Conservation (phyloP, 2,329 filamentous ascomycete genomes). For the Diaporthe citri region DNA sequence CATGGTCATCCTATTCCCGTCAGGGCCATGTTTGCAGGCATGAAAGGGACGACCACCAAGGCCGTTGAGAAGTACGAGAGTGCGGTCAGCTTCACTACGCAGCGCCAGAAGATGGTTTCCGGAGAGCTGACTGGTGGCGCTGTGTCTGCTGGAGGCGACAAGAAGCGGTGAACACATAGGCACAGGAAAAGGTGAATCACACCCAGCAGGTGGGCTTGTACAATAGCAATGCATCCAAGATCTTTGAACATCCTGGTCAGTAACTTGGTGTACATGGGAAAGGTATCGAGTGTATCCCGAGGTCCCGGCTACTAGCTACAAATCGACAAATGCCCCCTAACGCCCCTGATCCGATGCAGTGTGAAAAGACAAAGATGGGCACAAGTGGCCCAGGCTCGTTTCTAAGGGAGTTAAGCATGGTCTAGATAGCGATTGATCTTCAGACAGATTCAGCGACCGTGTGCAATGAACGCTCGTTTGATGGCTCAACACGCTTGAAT, state of each 20-base stretch:
- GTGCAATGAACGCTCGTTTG: slow-evolving; percentile 16
- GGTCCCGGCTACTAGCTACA: slow-evolving; percentile 41
- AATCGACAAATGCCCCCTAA: slow-evolving; percentile 40
- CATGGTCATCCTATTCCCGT: slow-evolving; percentile 61
- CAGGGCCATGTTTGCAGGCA: slow-evolving; percentile 57
- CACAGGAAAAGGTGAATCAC: neutral
- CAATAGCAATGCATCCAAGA: slow-evolving; percentile 8
- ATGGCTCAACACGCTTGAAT: slow-evolving; percentile 26
- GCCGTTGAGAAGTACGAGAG: slow-evolving; percentile 53
- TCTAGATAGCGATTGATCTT: slow-evolving; percentile 34
- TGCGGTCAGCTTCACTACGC: slow-evolving; percentile 59
- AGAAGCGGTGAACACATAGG: neutral
- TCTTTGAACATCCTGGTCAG: neutral
- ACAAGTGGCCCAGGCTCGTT: neutral
- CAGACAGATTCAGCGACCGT: slow-evolving; percentile 1
- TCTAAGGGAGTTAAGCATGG: slow-evolving; percentile 15
- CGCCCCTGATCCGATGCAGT: slow-evolving; percentile 43
- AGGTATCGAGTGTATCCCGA: slow-evolving; percentile 41
- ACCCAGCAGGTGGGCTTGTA: neutral
- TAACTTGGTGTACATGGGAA: slow-evolving; percentile 23
- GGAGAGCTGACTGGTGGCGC: slow-evolving; percentile 71
- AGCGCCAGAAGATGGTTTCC: slow-evolving; percentile 66
- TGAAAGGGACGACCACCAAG: slow-evolving; percentile 49
- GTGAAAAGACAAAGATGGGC: slow-evolving; percentile 19
- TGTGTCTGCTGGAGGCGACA: slow-evolving; percentile 40